phyloP scores from a whole-genome alignment of 257 asterid species.

The Coffea canephora region DNA sequence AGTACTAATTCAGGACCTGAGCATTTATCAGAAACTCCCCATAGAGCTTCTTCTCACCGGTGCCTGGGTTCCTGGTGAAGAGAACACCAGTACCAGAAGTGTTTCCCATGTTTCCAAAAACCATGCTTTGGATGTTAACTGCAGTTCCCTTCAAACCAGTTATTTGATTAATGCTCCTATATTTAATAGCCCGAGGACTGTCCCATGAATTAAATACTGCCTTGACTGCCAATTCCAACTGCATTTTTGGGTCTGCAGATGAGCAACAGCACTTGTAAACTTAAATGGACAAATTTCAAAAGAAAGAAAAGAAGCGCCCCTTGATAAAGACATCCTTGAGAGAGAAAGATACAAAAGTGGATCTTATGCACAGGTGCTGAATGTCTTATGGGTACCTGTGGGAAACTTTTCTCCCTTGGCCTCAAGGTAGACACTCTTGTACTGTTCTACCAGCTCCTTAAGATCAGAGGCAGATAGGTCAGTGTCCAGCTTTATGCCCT shows the following conservation, averaged over 20 bases:
- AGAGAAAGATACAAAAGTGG: neutral
- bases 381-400: slow-evolving; percentile 44
- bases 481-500: slow-evolving; percentile 67
- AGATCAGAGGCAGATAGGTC: slow-evolving; percentile 83
- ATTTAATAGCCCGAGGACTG: slow-evolving; percentile 84
- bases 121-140: slow-evolving; percentile 94
- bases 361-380: neutral
- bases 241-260: slow-evolving; percentile 68
- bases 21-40: slow-evolving; percentile 95
- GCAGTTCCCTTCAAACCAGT: slow-evolving; percentile 93
- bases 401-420: slow-evolving; percentile 85
- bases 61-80: slow-evolving; percentile 91
- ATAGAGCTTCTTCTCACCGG: slow-evolving; percentile 90
- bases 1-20: slow-evolving; percentile 49
- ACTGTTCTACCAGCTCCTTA: slow-evolving; percentile 76
- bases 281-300: neutral
- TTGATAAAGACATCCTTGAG: neutral
- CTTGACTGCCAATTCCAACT: slow-evolving; percentile 79
- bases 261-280: slow-evolving; percentile 1
- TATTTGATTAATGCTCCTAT: slow-evolving; percentile 79
- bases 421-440: slow-evolving; percentile 71
- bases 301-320: neutral
- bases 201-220: slow-evolving; percentile 98
- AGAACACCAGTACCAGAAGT: slow-evolving; percentile 98
- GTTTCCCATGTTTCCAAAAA: slow-evolving; percentile 97